Percentiles rank a stretch among this genome's conserved stretches.
Evolutionary conservation across 805 yeast species (phyloP).

Genomic region (Starmerella cellae): DNA sequence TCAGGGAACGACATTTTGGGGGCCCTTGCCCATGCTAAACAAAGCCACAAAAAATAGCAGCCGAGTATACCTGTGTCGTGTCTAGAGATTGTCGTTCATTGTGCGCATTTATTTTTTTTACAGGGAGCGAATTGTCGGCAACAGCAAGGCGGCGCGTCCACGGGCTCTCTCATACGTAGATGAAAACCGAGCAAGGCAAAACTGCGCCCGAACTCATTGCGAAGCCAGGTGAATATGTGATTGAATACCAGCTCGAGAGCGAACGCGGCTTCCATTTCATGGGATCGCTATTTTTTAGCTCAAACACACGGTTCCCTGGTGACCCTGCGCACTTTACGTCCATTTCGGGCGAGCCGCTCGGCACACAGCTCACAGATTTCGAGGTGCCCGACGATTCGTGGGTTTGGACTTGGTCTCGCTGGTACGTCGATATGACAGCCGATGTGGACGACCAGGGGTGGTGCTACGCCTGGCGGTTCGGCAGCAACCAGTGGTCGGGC

Average conservation of each 20-base stretch:
- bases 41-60: too few species aligned
- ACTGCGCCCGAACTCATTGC: background rate
- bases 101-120: too few species aligned
- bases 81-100: too few species aligned
- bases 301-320: conserved; percentile 26
- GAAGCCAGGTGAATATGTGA: conserved; percentile 17
- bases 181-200: background rate
- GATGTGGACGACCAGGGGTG: conserved; percentile 82
- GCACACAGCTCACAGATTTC: conserved; percentile 19
- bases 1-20: too few species aligned
- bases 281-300: conserved; percentile 30
- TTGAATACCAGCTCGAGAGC: conserved; percentile 29
- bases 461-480: conserved; percentile 47
- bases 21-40: too few species aligned
- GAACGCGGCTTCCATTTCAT: conserved; percentile 32
- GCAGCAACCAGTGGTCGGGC: conserved; percentile 48
- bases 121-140: too few species aligned
- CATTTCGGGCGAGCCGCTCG: conserved; percentile 24
- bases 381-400: conserved; percentile 46
- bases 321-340: conserved; percentile 31
- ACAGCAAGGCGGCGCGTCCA: too few species aligned
- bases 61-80: too few species aligned
- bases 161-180: too few species aligned
- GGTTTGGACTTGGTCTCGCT: conserved; percentile 55
- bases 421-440: conserved; percentile 58